Conservation (phyloP, 257 asterid species). For the Rauvolfia tetraphylla region DNA sequence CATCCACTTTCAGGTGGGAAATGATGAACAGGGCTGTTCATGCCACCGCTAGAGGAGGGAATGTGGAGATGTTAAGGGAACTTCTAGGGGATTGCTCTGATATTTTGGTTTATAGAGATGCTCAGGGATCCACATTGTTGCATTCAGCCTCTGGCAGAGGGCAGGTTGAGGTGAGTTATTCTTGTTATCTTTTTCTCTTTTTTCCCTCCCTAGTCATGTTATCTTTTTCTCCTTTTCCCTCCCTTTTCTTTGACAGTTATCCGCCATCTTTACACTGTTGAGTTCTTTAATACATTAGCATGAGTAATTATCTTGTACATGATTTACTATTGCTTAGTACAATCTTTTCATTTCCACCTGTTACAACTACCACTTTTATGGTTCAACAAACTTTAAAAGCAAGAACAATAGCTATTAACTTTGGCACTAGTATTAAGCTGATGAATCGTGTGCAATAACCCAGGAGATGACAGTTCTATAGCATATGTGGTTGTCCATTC, state of each 20-base stretch:
- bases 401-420: neutral
- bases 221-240: neutral
- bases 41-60: constrained; percentile 88
- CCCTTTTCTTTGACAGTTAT: neutral
- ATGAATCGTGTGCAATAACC: neutral
- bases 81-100: constrained; percentile 50
- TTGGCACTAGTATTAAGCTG: neutral
- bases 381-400: neutral
- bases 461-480: neutral
- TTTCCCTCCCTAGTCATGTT: neutral
- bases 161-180: constrained; percentile 60
- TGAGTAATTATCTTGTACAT: neutral
- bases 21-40: constrained; percentile 72
- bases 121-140: constrained; percentile 63
- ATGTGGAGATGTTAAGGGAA: constrained; percentile 54
- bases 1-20: constrained; percentile 45
- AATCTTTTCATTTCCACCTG: neutral
- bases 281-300: neutral
- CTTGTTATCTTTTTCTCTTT: neutral
- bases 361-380: neutral
- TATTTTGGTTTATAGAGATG: constrained; percentile 68
- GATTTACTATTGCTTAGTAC: neutral
- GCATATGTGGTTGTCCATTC: neutral
- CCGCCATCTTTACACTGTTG: neutral
- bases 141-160: constrained; percentile 81